Percentiles rank a stretch among this genome's conserved stretches.
These are phyloP conservation scores for Cicer judaicum DNA, from an alignment of 306 rosid genomes.

Conservation along the genomic window DNA sequence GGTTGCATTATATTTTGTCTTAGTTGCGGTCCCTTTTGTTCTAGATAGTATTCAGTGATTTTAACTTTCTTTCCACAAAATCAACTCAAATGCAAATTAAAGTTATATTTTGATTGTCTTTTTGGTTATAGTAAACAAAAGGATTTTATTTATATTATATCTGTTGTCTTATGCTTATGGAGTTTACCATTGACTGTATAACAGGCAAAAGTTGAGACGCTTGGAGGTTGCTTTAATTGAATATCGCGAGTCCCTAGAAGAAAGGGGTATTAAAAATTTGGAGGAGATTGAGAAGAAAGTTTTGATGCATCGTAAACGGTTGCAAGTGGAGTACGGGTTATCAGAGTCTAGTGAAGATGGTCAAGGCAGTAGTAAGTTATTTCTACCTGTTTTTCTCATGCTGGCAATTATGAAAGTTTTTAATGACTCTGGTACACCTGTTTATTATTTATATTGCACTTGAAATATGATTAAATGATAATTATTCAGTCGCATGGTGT, in stretches of 20 bases:
- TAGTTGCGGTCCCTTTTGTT: slow-evolving; percentile 36
- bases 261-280: slow-evolving; percentile 73
- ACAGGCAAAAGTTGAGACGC: slow-evolving; percentile 91
- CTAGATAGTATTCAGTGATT: slow-evolving; percentile 13
- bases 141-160: slow-evolving; percentile 23
- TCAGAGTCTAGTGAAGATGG: slow-evolving; percentile 75
- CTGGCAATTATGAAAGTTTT: not conserved
- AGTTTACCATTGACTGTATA: slow-evolving; percentile 38
- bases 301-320: slow-evolving; percentile 59
- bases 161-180: slow-evolving; percentile 37
- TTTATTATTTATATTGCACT: slow-evolving; percentile 29
- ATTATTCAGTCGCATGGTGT: slow-evolving; percentile 13
- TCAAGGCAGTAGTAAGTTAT: slow-evolving; percentile 73
- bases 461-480: not conserved
- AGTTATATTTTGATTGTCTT: not conserved
- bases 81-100: slow-evolving; percentile 13
- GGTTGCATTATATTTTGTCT: slow-evolving; percentile 54
- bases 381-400: not conserved
- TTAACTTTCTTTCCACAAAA: slow-evolving; percentile 26
- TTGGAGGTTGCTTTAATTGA: slow-evolving; percentile 94
- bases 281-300: slow-evolving; percentile 90
- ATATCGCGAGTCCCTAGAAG: slow-evolving; percentile 95
- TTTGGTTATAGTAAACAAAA: not conserved
- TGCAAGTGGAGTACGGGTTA: slow-evolving; percentile 81
- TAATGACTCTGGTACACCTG: not conserved